phyloP scores from a whole-genome alignment of 805 yeast genomes.

The Saccharomycopsis sp. region DNA sequence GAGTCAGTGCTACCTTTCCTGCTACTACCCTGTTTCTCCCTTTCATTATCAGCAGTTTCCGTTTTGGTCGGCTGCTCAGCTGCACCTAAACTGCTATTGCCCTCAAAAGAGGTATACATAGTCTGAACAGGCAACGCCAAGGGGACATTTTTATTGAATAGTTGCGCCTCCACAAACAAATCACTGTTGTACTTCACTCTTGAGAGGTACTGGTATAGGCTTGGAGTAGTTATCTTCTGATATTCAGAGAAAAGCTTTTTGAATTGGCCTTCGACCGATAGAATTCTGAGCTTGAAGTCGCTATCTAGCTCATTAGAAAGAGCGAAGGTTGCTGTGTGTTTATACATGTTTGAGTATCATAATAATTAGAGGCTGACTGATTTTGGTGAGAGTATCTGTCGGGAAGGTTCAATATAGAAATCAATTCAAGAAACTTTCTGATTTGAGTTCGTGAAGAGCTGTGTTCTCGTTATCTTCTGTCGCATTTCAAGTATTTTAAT shows the following conservation, averaged over 20 bases:
- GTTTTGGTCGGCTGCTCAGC: neutral
- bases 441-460: no score
- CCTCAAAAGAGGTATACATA: conserved; percentile 11
- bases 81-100: conserved; percentile 8
- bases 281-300: conserved; percentile 11
- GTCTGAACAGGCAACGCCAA: conserved; percentile 17
- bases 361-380: no score
- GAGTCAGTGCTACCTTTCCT: neutral
- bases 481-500: no score
- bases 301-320: conserved; percentile 18
- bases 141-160: conserved; percentile 18
- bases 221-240: conserved; percentile 12
- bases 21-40: neutral
- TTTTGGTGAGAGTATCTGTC: no score
- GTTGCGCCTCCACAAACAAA: conserved; percentile 15
- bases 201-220: conserved; percentile 14
- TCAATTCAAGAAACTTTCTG: no score
- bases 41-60: neutral
- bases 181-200: conserved; percentile 16
- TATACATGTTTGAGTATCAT: conserved; percentile 15
- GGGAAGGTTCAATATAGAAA: no score
- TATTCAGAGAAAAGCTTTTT: conserved; percentile 12
- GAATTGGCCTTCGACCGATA: conserved; percentile 19
- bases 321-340: conserved; percentile 15
- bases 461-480: no score